A percentile compares a stretch with the other conserved stretches of the same genome.
phyloP scores from a whole-genome alignment of 108 stramenopile genomes.

The Stephanodiscus minutulus region DNA sequence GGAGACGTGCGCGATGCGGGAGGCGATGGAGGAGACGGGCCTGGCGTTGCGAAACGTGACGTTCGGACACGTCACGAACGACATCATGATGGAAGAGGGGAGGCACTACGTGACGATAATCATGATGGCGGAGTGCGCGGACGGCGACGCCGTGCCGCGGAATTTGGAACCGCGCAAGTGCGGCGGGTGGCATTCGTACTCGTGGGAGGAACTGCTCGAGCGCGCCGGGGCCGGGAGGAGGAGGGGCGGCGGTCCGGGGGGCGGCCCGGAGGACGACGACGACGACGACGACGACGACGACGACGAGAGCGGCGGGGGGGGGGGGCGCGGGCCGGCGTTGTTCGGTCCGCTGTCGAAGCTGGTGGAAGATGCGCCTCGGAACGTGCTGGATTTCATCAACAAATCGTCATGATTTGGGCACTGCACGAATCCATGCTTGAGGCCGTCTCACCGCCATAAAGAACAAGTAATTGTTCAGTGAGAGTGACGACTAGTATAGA shows the following conservation, averaged over 20 bases:
- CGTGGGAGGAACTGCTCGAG: constrained; percentile 69
- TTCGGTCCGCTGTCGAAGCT: constrained; percentile 77
- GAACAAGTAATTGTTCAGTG: too few relatives aligned
- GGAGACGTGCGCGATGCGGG: constrained; percentile 85
- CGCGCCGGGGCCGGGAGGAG: too few relatives aligned
- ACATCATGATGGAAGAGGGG: constrained; percentile 65
- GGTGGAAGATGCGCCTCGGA: constrained; percentile 57
- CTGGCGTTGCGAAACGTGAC: constrained; percentile 51
- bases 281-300: neutral
- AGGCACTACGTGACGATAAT: constrained; percentile 92
- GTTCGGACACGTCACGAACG: constrained; percentile 85
- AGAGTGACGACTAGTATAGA: neutral
- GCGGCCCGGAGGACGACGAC: too few relatives aligned
- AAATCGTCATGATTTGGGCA: constrained; percentile 1
- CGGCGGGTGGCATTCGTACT: constrained; percentile 80
- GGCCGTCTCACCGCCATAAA: too few relatives aligned
- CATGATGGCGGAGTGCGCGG: constrained; percentile 66
- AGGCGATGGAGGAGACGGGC: constrained; percentile 84
- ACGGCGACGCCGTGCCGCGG: constrained; percentile 36
- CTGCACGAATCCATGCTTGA: too few relatives aligned
- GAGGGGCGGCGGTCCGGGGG: too few relatives aligned
- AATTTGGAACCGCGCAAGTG: constrained; percentile 90
- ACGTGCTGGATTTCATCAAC: constrained; percentile 55
- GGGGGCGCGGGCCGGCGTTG: too few relatives aligned
- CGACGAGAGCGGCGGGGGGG: neutral